phyloP scores from a whole-genome alignment of 2,329 filamentous ascomycete species.

The Aspergillus tanneri region DNA sequence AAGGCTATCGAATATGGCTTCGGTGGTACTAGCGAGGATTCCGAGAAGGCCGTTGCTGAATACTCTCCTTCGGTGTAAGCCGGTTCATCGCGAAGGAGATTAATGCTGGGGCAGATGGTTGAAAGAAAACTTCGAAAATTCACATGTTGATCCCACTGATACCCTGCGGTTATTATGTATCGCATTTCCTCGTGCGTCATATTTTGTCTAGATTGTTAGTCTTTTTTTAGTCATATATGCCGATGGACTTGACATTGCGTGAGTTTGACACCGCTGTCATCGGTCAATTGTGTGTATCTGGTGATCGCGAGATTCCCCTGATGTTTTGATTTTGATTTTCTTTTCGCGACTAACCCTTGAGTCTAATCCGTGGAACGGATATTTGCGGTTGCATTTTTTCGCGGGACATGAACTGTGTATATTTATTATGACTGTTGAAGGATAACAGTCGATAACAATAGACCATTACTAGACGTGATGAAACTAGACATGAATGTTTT shows the following conservation, averaged over 20 bases:
- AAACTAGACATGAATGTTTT: too few relatives aligned
- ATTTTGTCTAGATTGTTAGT: too few relatives aligned
- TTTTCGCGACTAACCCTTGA: conserved; percentile 10
- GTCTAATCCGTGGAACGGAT: conserved; percentile 10
- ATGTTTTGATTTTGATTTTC: conserved; percentile 8
- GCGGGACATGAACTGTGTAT: conserved; percentile 7
- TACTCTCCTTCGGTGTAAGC: conserved; percentile 16
- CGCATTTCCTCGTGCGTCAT: too few relatives aligned
- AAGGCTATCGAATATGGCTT: conserved; percentile 36
- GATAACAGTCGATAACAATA: too few relatives aligned
- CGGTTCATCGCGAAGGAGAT: neutral
- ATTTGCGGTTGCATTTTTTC: neutral
- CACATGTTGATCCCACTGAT: too few relatives aligned
- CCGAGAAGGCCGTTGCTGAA: conserved; percentile 26
- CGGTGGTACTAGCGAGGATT: conserved; percentile 18
- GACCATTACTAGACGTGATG: neutral
- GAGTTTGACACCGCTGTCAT: neutral
- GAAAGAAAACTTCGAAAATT: neutral
- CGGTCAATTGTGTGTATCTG: neutral
- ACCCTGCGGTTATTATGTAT: too few relatives aligned
- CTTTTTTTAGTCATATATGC: neutral
- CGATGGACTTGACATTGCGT: neutral
- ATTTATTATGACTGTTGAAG: conserved; percentile 8
- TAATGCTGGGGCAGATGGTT: neutral
- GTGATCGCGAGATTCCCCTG: conserved; percentile 4